Conservation (phyloP, 148 eudicot species). For the Rhododendron griersonianum region DNA sequence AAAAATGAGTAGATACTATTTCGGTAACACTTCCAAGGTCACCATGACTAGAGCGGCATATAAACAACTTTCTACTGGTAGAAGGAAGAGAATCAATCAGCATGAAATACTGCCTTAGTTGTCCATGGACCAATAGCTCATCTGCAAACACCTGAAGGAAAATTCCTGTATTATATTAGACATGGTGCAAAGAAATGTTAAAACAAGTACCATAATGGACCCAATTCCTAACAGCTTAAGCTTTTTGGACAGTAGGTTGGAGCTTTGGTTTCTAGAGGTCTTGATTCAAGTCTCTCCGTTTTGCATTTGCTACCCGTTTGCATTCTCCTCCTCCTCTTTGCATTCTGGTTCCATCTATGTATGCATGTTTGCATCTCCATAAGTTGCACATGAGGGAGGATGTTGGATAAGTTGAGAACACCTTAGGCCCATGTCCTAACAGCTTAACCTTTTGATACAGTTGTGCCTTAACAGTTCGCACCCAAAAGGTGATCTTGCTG, state of each 20-base stretch:
- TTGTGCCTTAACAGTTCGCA: neutral
- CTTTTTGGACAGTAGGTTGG: neutral
- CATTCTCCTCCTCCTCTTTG: neutral
- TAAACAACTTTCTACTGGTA: conserved; percentile 18
- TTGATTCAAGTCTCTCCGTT: neutral
- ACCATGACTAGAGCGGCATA: conserved; percentile 21
- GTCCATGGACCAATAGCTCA: conserved; percentile 49
- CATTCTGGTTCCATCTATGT: neutral
- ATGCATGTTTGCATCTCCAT: neutral
- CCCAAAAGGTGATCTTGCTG: neutral
- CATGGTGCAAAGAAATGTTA: conserved; percentile 1
- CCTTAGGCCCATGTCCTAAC: neutral
- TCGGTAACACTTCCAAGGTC: conserved; percentile 49
- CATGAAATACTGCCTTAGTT: conserved; percentile 37
- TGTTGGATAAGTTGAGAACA: neutral
- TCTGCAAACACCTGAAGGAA: conserved; percentile 64
- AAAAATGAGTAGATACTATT: conserved; percentile 54
- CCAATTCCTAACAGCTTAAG: neutral
- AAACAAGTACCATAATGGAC: conserved; percentile 9
- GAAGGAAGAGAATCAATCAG: conserved; percentile 34
- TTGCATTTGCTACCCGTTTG: neutral
- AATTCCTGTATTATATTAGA: conserved; percentile 5
- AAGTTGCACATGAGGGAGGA: neutral
- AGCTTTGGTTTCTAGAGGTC: neutral
- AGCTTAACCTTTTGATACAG: neutral